These are phyloP conservation scores for Fusarium clavum DNA, from an alignment of 2,329 filamentous ascomycete species.

Conservation along the genomic window DNA sequence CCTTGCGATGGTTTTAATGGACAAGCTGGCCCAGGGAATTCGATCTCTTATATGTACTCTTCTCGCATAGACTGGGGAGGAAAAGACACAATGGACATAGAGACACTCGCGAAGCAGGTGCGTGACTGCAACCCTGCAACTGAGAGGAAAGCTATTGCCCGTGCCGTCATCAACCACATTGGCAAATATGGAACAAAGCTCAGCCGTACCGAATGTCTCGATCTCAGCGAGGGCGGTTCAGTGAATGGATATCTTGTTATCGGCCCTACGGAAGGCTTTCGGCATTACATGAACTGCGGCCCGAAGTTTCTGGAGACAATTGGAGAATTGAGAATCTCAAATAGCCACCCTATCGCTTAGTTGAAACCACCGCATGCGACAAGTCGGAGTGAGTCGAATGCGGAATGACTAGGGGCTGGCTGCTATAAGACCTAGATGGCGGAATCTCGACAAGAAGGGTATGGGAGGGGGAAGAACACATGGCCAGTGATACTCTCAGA, in stretches of 20 bases:
- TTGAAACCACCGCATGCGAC: too few species aligned
- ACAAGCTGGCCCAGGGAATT: background rate
- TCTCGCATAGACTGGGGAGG: background rate
- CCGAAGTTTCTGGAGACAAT: background rate
- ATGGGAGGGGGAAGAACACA: accelerated
- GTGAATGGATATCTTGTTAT: background rate
- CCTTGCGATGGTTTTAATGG: accelerated
- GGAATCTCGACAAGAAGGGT: background rate
- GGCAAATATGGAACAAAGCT: background rate
- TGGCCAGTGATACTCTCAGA: background rate
- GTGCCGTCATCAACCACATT: background rate
- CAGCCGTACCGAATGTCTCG: background rate
- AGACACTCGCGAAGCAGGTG: background rate
- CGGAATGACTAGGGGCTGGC: background rate
- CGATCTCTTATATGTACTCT: background rate
- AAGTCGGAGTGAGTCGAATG: too few species aligned
- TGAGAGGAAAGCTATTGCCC: background rate
- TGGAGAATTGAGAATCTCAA: background rate
- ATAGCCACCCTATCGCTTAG: background rate
- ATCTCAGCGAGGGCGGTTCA: background rate
- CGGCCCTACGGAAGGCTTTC: background rate
- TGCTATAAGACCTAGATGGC: background rate
- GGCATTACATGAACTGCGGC: background rate
- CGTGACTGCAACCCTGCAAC: background rate
- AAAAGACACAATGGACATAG: background rate